Base-by-base conservation (phyloP, 768 basidiomycete genomes). In the Macrolepiota fuliginosa region DNA sequence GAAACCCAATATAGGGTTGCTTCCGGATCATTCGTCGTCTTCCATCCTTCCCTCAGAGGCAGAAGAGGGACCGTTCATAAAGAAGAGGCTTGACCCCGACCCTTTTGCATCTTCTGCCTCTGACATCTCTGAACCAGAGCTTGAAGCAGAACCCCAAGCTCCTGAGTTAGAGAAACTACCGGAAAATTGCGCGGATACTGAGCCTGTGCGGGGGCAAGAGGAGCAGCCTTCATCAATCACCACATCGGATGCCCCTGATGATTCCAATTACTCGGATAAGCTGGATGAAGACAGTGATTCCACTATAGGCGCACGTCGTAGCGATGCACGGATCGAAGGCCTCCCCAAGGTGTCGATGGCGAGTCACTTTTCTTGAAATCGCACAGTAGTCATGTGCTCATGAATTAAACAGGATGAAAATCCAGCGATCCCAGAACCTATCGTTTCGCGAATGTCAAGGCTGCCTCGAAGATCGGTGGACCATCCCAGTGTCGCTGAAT, bases 211-310 rank as follows among this genome's bases (percentile, higher is more conserved):
- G 19, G 15, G n/a, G 25, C 15, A 24, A 32, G 40, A 25, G 13
- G 45, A 13, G n/a, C 22, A 19, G 25, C 45, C 52, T 22, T 24
- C 22, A 39, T 15, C 13, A 2, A 25, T 40, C 13, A 25, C 22
- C 11, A 42, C 36, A n/a, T 27, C 39, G 11, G 53, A 50, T 32
- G 17, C 37, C 29, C 42, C 57, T 17, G 50, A 63, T 62, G 63
- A 65, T 5, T 54, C 61, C 49, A 57, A 27, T 15, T 64, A 68
- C 6, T 63, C 64, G 2, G 66, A 64, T 1, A 86, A 81, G 65
- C 82, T 86, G 13, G 92, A 90, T 65, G 77, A 82, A 2, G 92
- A 92, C 47, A 93, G 89, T 66, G 92, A 94, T 69, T 92, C 91
- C 15, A 94, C 92, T 1, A 92, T 94, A 54, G 91, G 86, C 22